A percentile compares a stretch with the other conserved stretches of the same genome.
phyloP scores from a whole-genome alignment of 2,329 filamentous ascomycete species.

The Trichoderma brevicompactum region DNA sequence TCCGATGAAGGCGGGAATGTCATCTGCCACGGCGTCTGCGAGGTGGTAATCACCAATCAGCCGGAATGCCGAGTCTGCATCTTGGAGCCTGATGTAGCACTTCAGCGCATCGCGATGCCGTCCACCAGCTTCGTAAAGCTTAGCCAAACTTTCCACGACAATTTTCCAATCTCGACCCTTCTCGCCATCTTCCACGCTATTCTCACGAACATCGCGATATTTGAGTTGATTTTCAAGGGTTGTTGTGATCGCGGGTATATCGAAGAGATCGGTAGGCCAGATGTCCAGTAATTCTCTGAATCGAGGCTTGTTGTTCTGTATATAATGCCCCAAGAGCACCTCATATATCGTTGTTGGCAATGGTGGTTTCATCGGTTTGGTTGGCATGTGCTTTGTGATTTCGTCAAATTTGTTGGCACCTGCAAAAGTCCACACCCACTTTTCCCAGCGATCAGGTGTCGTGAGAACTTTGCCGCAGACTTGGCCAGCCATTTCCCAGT shows the following conservation, averaged over 20 bases:
- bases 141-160: constrained; percentile 84
- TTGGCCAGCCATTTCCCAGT: constrained; percentile 79
- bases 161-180: constrained; percentile 83
- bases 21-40: constrained; percentile 85
- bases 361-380: constrained; percentile 74
- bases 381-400: constrained; percentile 83
- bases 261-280: constrained; percentile 86
- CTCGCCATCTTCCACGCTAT: constrained; percentile 74
- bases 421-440: constrained; percentile 93
- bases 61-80: constrained; percentile 85
- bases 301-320: constrained; percentile 73
- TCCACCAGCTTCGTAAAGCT: constrained; percentile 80
- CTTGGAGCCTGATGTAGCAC: constrained; percentile 88
- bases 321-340: constrained; percentile 85
- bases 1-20: constrained; percentile 86
- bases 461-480: constrained; percentile 82
- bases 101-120: constrained; percentile 82
- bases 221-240: constrained; percentile 82
- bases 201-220: constrained; percentile 73
- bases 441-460: constrained; percentile 84
- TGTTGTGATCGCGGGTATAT: constrained; percentile 74
- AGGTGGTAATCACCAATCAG: constrained; percentile 87
- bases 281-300: constrained; percentile 79
- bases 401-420: constrained; percentile 86
- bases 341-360: constrained; percentile 86